Percentiles rank a stretch among this genome's conserved stretches.
phyloP scores from a whole-genome alignment of 1,284 basidiomycete species.

The Naganishia cerealis region DNA sequence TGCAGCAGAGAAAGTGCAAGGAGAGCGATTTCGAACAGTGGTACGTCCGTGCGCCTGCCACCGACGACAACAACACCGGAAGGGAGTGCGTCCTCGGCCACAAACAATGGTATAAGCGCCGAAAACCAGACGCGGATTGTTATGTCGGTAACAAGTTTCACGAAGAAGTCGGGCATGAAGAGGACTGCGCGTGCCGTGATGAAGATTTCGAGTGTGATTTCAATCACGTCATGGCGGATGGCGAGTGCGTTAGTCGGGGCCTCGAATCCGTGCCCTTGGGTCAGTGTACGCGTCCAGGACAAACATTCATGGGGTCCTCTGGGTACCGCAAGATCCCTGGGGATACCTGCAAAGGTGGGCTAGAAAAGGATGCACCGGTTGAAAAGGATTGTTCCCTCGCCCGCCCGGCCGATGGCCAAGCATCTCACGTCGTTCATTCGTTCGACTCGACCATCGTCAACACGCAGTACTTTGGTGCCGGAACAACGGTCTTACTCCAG shows the following conservation, averaged over 20 bases:
- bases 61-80: constrained; percentile 55
- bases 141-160: constrained; percentile 89
- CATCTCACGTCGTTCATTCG: constrained; percentile 68
- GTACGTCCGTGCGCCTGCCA: constrained; percentile 67
- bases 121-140: constrained; percentile 81
- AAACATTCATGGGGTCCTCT: constrained; percentile 80
- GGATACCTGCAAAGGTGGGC: constrained; percentile 70
- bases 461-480: constrained; percentile 65
- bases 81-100: constrained; percentile 90
- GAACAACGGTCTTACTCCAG: constrained; percentile 78
- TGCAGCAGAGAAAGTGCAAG: constrained; percentile 69
- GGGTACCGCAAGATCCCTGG: constrained; percentile 92
- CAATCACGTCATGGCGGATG: constrained; percentile 73
- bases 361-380: constrained; percentile 70
- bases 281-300: constrained; percentile 65
- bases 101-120: constrained; percentile 91
- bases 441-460: constrained; percentile 73
- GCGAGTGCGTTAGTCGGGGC: constrained; percentile 74
- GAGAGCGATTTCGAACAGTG: constrained; percentile 81
- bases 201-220: constrained; percentile 95
- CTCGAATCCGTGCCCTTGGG: constrained; percentile 81
- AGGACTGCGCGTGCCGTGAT: constrained; percentile 78
- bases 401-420: constrained; percentile 69
- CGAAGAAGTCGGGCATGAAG: constrained; percentile 79
- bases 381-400: constrained; percentile 75